Percentiles rank a stretch among this genome's conserved stretches.
These are phyloP conservation scores for Hymenoscyphus repandus DNA, from an alignment of 2,329 filamentous ascomycete species.

Conservation along the genomic window DNA sequence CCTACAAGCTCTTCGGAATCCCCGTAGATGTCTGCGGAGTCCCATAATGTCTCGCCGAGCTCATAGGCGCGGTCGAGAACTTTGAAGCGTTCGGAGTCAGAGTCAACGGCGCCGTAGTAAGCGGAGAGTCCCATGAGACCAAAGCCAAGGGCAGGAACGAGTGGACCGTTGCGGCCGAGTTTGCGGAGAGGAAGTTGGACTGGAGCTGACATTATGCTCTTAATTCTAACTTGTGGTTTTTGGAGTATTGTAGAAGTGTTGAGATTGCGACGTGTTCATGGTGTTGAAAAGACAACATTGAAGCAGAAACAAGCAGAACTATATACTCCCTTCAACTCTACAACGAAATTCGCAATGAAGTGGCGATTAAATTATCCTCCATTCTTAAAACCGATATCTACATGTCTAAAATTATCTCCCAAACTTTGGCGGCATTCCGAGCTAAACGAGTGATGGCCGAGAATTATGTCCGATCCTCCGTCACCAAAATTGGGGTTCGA, in stretches of 20 bases:
- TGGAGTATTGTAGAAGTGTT: background rate
- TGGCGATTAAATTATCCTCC: no score
- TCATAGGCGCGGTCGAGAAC: constrained; percentile 37
- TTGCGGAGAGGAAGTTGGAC: constrained; percentile 19
- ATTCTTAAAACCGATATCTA: no score
- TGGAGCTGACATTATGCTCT: background rate
- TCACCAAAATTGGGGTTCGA: no score
- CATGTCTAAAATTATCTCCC: no score
- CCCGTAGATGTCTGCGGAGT: constrained; percentile 35
- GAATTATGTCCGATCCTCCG: no score
- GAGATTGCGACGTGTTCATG: background rate
- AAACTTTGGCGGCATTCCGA: no score
- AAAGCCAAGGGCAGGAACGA: constrained; percentile 24
- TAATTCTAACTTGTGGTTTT: background rate
- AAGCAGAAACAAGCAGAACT: no score
- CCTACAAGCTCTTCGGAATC: constrained; percentile 44
- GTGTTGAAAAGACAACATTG: background rate
- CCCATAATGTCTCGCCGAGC: constrained; percentile 37
- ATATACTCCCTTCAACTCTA: no score
- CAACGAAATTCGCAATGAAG: no score
- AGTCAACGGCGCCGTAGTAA: constrained; percentile 29
- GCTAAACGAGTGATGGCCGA: no score
- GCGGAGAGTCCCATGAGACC: constrained; percentile 26
- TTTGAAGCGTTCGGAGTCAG: constrained; percentile 35
- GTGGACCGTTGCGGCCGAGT: constrained; percentile 25